Evolutionary conservation across 2,329 filamentous ascomycete genomes (phyloP), one percentile per base, ranked within the genome.

Genomic region (Colletotrichum sp.): DNA sequence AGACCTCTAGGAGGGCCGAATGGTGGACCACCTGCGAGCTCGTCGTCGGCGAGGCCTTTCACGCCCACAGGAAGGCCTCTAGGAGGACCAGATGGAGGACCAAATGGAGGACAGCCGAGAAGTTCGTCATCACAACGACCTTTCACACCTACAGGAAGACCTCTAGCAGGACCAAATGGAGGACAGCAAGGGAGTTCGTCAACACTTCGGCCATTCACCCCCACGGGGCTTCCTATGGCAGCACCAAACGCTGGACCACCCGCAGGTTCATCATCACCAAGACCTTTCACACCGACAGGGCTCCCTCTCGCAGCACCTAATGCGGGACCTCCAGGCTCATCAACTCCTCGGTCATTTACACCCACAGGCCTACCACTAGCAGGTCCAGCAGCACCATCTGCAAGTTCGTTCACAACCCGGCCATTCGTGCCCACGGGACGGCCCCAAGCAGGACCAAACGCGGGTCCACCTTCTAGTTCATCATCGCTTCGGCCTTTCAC

Each of bases 241-340:
- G 44, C 6, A 52, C n/a, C 44, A 52, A 52, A 52, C 1, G 44
- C 10, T 13, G 44, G 44, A 13, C 10, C 44, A 24, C 12, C 44
- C 0, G 0, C 10, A 10, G n/a, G 10, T 52, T 8, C 44, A 21
- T 24, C n/a, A 8, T 52, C 44, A 52, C n/a, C 0, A 2, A 52
- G 44, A 13, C 44, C 44, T 13, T 52, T 52, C 12, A 52, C 44
- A 1, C 44, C 44, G 44, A 52, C 44, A 8, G 44, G 44, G 3
- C 44, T 52, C 6, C 44, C 44, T 1, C 44, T 52, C 44, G 44
- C 44, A 21, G 44, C 44, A 52, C 44, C 44, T 8, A 52, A 52
- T 21, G 44, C 10, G 0, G 44, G 44, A 13, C n/a, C 6, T 52
- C 44, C 44, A 8, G 4, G n/a, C 0, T 52, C 44, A 24, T 21